Conservation (phyloP, 495 filamentous ascomycete genomes). For the Tuber brumale region DNA sequence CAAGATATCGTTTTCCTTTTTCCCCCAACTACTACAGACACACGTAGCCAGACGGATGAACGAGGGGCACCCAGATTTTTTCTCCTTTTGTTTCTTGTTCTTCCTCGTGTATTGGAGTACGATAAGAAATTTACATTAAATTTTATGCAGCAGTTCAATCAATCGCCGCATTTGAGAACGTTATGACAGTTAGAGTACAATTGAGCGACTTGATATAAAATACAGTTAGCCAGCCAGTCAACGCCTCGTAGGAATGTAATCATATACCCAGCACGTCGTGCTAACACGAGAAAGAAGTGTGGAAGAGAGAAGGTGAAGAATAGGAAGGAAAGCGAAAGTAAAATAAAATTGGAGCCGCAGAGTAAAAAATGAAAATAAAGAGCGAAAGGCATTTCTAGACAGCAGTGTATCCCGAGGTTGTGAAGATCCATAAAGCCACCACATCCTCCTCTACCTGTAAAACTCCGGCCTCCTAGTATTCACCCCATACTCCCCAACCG, state of each 20-base stretch:
- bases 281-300: slow-evolving; percentile 23
- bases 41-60: neutral
- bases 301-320: slow-evolving; percentile 14
- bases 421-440: neutral
- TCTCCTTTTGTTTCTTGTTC: slow-evolving; percentile 14
- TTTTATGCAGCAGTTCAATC: neutral
- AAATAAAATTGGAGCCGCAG: neutral
- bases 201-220: slow-evolving; percentile 38
- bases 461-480: slow-evolving; percentile 96
- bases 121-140: neutral
- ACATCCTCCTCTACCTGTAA: slow-evolving; percentile 61
- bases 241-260: slow-evolving; percentile 39
- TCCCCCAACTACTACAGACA: neutral
- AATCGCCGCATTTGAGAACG: neutral
- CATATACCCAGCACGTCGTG: slow-evolving; percentile 37
- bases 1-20: neutral
- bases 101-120: slow-evolving; percentile 15
- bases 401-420: neutral
- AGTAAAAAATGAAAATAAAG: neutral
- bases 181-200: slow-evolving; percentile 35
- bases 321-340: slow-evolving; percentile 8
- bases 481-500: slow-evolving; percentile 92
- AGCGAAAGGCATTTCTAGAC: neutral
- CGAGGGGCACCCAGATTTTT: neutral
- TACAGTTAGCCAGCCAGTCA: slow-evolving; percentile 31